phyloP scores from a whole-genome alignment of 164 flowering plant species.

The Dillenia turbinata region DNA sequence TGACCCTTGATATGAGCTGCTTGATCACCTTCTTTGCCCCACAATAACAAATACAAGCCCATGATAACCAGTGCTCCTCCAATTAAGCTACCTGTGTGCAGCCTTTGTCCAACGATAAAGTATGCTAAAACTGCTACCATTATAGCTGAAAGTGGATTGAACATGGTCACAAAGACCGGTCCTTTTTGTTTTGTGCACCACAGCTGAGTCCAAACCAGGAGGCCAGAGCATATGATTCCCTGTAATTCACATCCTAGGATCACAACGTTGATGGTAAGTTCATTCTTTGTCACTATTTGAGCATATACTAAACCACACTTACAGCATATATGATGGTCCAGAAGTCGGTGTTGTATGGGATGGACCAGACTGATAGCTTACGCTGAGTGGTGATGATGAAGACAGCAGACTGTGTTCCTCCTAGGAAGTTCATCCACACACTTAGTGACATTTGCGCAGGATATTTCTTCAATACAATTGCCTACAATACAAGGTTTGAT shows the following conservation, averaged over 20 bases:
- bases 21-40: constrained; percentile 13
- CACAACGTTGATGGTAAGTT: too few species aligned
- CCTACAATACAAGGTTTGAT: not conserved
- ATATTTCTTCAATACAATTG: constrained; percentile 5
- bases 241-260: not conserved
- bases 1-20: not conserved
- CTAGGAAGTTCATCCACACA: constrained; percentile 5
- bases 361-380: constrained; percentile 7
- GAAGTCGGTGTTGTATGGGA: not conserved
- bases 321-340: constrained; percentile 8
- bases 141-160: constrained; percentile 10
- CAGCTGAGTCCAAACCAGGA: not conserved
- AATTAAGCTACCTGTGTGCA: constrained; percentile 12
- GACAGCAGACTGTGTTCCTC: constrained; percentile 10
- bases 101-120: constrained; percentile 7
- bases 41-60: constrained; percentile 5
- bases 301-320: not conserved
- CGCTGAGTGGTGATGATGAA: constrained; percentile 4
- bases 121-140: constrained; percentile 10
- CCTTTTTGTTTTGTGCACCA: constrained; percentile 6
- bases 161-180: constrained; percentile 14
- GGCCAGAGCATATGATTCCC: constrained; percentile 11
- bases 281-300: not conserved
- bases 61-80: constrained; percentile 8
- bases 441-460: constrained; percentile 2